Percentiles rank a stretch among this genome's conserved stretches.
Evolutionary conservation across 2,329 filamentous ascomycete species (phyloP).

Genomic region (Gnomoniopsis smithogilvyi): DNA sequence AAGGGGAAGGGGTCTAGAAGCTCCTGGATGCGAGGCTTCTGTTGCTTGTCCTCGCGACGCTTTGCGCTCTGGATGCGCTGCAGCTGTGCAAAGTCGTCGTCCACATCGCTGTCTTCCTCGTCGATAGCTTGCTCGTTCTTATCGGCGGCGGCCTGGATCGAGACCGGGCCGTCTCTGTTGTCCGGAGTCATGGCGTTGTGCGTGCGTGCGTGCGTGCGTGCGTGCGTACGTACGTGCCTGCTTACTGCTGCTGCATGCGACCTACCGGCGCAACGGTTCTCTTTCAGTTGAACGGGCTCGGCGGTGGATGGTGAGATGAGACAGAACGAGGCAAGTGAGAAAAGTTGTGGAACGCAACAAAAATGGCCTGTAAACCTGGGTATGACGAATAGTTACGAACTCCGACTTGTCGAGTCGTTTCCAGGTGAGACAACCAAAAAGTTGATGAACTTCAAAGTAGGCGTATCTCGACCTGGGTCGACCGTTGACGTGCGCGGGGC

Average conservation of each 20-base stretch:
- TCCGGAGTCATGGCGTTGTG: slow-evolving; percentile 10
- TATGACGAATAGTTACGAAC: not conserved
- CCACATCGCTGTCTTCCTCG: slow-evolving; percentile 26
- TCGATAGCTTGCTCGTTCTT: slow-evolving; percentile 22
- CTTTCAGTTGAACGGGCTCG: not conserved
- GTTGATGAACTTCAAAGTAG: not conserved
- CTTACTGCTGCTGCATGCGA: slow-evolving; percentile 9
- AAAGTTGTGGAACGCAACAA: slow-evolving; percentile 7
- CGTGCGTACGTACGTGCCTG: not conserved
- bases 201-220: not conserved
- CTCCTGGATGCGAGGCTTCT: slow-evolving; percentile 37
- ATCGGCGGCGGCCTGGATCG: slow-evolving; percentile 15
- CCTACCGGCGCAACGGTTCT: not conserved
- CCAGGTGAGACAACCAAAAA: slow-evolving; percentile 3
- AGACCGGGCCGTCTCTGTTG: not conserved
- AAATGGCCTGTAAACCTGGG: not conserved
- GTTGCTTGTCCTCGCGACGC: slow-evolving; percentile 33
- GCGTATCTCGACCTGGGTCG: slow-evolving; percentile 14
- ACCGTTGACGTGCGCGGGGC: slow-evolving; percentile 11
- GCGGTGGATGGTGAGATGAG: not conserved
- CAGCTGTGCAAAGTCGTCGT: slow-evolving; percentile 28
- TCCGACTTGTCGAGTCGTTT: not conserved
- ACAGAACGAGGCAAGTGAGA: not conserved
- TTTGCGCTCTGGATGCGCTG: slow-evolving; percentile 39
- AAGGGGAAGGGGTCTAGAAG: slow-evolving; percentile 53